Conservation (phyloP, 345 rosid species). For the Dovyalis caffra region DNA sequence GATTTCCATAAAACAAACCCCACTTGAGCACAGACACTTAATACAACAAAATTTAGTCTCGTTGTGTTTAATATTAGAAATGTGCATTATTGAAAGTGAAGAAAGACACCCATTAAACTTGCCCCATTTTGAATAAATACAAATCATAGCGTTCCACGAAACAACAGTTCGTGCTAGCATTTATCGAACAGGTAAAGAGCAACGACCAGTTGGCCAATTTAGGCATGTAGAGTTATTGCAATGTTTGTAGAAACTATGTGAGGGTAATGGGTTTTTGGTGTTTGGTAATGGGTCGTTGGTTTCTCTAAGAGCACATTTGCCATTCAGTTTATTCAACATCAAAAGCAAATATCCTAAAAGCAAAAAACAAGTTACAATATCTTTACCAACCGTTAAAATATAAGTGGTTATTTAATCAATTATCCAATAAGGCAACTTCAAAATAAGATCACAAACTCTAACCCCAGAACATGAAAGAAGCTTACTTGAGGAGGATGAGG, state of each 20-base stretch:
- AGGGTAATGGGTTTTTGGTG: neutral
- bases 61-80: neutral
- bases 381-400: neutral
- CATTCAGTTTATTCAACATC: neutral
- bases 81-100: neutral
- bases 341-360: neutral
- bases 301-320: neutral
- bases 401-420: neutral
- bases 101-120: neutral
- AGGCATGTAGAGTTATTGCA: neutral
- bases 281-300: neutral
- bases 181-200: neutral
- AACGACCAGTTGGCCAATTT: neutral
- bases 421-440: neutral
- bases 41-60: neutral
- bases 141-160: neutral
- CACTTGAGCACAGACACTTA: neutral
- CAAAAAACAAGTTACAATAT: neutral
- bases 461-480: neutral
- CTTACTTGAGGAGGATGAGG: no score
- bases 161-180: neutral
- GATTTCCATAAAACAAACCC: neutral
- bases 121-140: neutral
- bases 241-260: neutral
- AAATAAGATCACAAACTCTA: neutral